Evolutionary conservation across 192 early-diverging fungal genomes (phyloP).

Genomic region (Pilaira anomala): DNA sequence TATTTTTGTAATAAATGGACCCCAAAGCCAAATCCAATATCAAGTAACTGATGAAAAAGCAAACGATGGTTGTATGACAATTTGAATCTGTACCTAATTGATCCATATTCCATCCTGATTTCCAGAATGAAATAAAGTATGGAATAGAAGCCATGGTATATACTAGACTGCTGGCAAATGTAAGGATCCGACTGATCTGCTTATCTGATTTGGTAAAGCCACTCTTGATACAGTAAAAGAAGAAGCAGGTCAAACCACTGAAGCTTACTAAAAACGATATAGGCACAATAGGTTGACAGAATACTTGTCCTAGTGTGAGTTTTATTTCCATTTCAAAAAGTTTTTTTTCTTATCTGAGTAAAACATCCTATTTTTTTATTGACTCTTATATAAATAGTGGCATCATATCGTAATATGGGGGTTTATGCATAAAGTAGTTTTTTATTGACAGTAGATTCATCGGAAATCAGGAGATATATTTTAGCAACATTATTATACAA

Average conservation of each 20-base stretch:
- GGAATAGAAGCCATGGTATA: slow-evolving; percentile 26
- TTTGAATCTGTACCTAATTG: slow-evolving; percentile 15
- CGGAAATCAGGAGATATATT: too few relatives aligned
- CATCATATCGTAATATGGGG: too few relatives aligned
- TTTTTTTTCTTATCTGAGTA: too few relatives aligned
- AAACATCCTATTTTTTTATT: background rate
- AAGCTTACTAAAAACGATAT: slow-evolving; percentile 15
- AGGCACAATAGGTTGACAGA: slow-evolving; percentile 16
- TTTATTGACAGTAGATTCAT: too few relatives aligned
- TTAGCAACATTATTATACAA: too few relatives aligned
- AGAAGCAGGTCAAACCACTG: background rate
- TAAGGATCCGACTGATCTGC: slow-evolving; percentile 29
- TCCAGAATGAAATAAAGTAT: slow-evolving; percentile 19
- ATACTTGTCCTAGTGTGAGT: slow-evolving; percentile 14
- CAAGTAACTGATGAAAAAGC: slow-evolving; percentile 55
- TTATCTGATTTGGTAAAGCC: slow-evolving; percentile 25
- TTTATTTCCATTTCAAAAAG: slow-evolving; percentile 3
- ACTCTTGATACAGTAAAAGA: slow-evolving; percentile 16
- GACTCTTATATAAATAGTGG: too few relatives aligned
- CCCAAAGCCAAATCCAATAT: slow-evolving; percentile 53
- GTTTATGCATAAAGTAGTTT: too few relatives aligned
- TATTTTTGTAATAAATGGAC: slow-evolving; percentile 45
- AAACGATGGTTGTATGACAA: slow-evolving; percentile 34
- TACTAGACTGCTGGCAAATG: slow-evolving; percentile 31
- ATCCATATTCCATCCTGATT: slow-evolving; percentile 27